Evolutionary conservation across 768 basidiomycete species (phyloP).

Genomic region (Kwoniella dejecticola): DNA sequence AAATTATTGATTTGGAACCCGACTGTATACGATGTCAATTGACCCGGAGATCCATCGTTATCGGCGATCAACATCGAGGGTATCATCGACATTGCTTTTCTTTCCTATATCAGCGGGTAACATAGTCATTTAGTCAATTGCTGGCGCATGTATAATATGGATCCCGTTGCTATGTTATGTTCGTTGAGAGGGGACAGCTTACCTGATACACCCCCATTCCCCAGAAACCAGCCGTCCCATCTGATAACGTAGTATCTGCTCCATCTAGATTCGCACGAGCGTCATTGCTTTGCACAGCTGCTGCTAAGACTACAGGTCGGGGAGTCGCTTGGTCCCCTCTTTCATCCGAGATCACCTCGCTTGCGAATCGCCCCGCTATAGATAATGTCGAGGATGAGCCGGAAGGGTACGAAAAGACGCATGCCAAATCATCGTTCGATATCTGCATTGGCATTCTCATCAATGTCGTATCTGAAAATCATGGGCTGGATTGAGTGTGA

Average conservation of each 20-base stretch:
- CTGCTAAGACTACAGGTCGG: constrained; percentile 24
- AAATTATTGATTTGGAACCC: constrained; percentile 45
- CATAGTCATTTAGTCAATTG: too few species aligned
- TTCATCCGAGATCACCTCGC: constrained; percentile 20
- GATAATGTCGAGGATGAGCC: constrained; percentile 26
- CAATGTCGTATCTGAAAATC: too few species aligned
- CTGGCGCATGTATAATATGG: too few species aligned
- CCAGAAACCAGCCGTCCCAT: constrained; percentile 45
- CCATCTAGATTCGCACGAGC: constrained; percentile 14
- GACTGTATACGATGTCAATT: constrained; percentile 27
- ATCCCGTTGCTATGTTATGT: too few species aligned
- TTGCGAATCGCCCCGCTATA: constrained; percentile 16
- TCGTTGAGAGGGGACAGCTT: too few species aligned
- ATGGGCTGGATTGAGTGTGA: neutral
- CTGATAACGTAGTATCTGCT: constrained; percentile 17
- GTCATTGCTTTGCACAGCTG: constrained; percentile 17
- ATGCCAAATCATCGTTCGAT: constrained; percentile 20
- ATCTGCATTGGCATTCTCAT: too few species aligned
- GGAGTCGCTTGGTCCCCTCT: constrained; percentile 20
- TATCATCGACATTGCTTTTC: constrained; percentile 39
- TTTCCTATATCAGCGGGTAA: too few species aligned
- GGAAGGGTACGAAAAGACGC: constrained; percentile 35
- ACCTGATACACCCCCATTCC: constrained; percentile 51
- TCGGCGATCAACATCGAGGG: constrained; percentile 21
- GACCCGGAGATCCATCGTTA: constrained; percentile 18